Conservation (phyloP, 805 yeast genomes). For the Clavispora santaluciae region DNA sequence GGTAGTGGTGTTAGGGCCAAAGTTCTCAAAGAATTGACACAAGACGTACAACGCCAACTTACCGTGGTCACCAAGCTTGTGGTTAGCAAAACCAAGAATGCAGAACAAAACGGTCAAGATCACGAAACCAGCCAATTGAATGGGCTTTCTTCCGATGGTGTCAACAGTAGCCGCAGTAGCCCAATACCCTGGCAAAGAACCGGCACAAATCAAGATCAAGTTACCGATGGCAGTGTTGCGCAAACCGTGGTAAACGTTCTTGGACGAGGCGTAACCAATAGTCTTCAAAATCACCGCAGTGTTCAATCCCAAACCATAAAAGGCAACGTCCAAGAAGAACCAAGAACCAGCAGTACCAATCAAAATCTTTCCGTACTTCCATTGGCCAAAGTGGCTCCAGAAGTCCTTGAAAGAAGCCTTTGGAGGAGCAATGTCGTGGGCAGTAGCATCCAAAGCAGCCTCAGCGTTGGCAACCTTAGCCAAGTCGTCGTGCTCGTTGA, state of each 20-base stretch:
- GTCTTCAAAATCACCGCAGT: conserved; percentile 73
- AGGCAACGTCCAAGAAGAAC: conserved; percentile 88
- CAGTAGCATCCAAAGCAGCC: conserved; percentile 35
- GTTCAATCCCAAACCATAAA: conserved; percentile 83
- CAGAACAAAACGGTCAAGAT: conserved; percentile 70
- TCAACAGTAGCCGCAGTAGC: conserved; percentile 74
- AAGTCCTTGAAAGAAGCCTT: conserved; percentile 80
- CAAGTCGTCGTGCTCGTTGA: conserved; percentile 53
- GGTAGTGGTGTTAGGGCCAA: conserved; percentile 91
- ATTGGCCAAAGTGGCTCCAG: conserved; percentile 66
- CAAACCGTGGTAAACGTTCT: conserved; percentile 64
- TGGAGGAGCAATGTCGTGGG: conserved; percentile 52
- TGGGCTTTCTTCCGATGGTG: conserved; percentile 76
- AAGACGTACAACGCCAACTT: conserved; percentile 72
- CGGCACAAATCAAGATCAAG: conserved; percentile 88
- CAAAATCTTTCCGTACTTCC: conserved; percentile 82
- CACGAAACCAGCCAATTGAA: conserved; percentile 73
- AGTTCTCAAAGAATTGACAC: conserved; percentile 84
- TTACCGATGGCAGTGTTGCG: conserved; percentile 87
- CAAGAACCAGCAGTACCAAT: conserved; percentile 89
- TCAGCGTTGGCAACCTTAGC: conserved; percentile 50
- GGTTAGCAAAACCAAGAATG: conserved; percentile 78
- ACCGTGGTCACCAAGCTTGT: conserved; percentile 62
- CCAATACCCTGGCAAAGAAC: conserved; percentile 95
- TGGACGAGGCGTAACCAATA: conserved; percentile 75